phyloP scores from a whole-genome alignment of 495 filamentous ascomycete genomes.

The Pseudevernia furfuracea region DNA sequence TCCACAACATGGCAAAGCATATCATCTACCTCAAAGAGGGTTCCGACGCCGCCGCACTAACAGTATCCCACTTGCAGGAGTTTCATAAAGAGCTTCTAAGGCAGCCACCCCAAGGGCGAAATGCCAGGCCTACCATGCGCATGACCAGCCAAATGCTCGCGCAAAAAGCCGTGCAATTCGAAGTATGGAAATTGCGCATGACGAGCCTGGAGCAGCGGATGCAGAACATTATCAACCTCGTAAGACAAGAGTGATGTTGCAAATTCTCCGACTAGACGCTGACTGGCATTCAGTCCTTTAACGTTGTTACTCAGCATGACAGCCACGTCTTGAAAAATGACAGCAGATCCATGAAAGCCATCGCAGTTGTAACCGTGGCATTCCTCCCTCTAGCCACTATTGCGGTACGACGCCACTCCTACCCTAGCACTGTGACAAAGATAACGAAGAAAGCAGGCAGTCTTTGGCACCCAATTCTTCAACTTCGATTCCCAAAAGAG shows the following conservation, averaged over 20 bases:
- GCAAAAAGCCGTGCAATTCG: constrained; percentile 14
- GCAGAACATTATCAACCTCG: constrained; percentile 19
- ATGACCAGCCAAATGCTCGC: constrained; percentile 7
- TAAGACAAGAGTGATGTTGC: neutral
- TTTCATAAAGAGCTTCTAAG: constrained; percentile 4
- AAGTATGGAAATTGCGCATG: constrained; percentile 13
- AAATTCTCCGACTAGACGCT: neutral
- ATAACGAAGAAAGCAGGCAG: neutral
- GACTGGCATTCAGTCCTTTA: constrained; percentile 13
- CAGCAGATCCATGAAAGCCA: constrained; percentile 22
- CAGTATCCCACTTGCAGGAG: neutral
- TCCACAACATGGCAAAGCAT: constrained; percentile 22
- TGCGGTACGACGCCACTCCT: constrained; percentile 10
- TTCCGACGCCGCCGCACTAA: constrained; percentile 3
- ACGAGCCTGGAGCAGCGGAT: constrained; percentile 8
- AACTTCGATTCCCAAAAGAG: neutral
- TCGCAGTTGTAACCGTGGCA: constrained; percentile 17
- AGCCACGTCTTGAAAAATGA: constrained; percentile 13
- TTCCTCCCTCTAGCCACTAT: constrained; percentile 21
- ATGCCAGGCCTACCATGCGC: constrained; percentile 1
- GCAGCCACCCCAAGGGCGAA: neutral
- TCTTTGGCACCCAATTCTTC: constrained; percentile 19
- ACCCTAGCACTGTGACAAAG: neutral
- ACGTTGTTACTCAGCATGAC: constrained; percentile 7
- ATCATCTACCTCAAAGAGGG: constrained; percentile 19